Percentiles rank a stretch among this genome's conserved stretches.
phyloP scores from a whole-genome alignment of 768 basidiomycete species.

The Myochromella boudieri region DNA sequence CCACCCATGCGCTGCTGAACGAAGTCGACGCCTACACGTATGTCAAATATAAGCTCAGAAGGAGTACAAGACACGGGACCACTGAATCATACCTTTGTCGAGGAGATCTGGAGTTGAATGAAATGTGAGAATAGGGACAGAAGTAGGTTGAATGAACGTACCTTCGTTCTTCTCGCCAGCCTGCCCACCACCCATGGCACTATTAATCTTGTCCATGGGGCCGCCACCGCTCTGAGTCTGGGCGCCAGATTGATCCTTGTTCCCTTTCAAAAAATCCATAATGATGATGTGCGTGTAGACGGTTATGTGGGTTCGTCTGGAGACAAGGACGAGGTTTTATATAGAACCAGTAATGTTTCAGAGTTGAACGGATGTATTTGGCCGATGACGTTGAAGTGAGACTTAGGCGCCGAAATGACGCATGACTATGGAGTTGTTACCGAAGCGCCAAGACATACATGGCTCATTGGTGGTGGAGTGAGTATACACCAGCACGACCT shows the following conservation, averaged over 20 bases:
- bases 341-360: no score
- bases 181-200: constrained; percentile 29
- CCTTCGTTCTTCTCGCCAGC: constrained; percentile 36
- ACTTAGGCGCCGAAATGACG: no score
- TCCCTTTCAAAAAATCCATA: constrained; percentile 21
- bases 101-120: constrained; percentile 24
- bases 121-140: background rate
- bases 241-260: constrained; percentile 2
- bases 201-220: constrained; percentile 30
- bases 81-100: constrained; percentile 30
- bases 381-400: no score
- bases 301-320: no score
- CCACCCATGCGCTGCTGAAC: constrained; percentile 36
- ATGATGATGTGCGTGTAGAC: no score
- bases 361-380: no score
- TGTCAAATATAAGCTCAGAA: background rate
- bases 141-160: constrained; percentile 9
- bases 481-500: no score
- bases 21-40: constrained; percentile 33
- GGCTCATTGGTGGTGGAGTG: no score
- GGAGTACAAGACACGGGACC: background rate
- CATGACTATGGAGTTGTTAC: no score
- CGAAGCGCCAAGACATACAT: no score
- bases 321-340: no score
- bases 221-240: constrained; percentile 19